These are phyloP conservation scores for Euphrasia confusa DNA, from an alignment of 257 asterid genomes.

Conservation along the genomic window DNA sequence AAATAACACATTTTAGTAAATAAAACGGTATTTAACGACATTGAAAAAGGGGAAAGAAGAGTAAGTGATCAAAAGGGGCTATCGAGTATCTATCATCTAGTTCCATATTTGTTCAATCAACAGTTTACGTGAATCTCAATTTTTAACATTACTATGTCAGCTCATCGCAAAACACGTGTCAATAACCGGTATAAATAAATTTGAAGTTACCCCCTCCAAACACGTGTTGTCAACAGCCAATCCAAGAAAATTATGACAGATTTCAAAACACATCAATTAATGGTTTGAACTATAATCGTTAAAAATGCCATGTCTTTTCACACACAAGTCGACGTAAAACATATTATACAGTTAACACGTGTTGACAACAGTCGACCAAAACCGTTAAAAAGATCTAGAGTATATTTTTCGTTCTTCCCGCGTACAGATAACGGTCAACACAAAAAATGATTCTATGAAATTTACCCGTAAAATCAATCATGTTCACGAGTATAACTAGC, in stretches of 20 bases:
- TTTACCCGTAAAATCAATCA: background rate
- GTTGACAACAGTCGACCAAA: background rate
- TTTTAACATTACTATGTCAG: background rate
- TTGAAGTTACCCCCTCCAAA: background rate
- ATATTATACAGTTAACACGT: background rate
- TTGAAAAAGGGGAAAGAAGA: background rate
- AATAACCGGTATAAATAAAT: background rate
- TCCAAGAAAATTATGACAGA: background rate
- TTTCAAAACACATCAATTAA: background rate
- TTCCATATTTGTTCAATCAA: background rate
- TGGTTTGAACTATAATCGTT: background rate
- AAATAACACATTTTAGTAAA: background rate
- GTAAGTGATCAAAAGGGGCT: background rate
- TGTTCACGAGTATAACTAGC: background rate
- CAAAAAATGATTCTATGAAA: background rate
- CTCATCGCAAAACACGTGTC: background rate
- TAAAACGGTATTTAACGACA: background rate
- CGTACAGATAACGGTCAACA: background rate
- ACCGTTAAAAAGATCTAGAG: background rate
- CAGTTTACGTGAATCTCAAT: background rate
- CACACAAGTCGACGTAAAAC: background rate
- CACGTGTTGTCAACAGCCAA: background rate
- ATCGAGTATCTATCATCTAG: background rate
- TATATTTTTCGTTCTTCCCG: background rate
- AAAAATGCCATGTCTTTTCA: background rate